A percentile compares a stretch with the other conserved stretches of the same genome.
Conservation (phyloP, 2,329 filamentous ascomycete genomes). For the Aspergillus versicolor region DNA sequence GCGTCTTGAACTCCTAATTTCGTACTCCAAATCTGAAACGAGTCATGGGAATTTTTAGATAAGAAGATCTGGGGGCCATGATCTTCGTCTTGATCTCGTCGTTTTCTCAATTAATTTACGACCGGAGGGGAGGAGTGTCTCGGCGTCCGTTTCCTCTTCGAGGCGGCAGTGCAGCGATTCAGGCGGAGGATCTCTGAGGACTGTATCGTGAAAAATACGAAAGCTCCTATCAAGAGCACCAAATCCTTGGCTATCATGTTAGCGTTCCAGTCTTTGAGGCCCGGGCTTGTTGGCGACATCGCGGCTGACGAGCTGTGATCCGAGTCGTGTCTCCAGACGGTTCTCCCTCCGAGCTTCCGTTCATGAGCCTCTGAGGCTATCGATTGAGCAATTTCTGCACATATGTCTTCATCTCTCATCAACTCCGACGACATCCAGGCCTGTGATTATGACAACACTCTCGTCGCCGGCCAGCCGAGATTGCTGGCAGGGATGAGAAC, state of each 20-base stretch:
- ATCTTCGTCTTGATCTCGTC: not conserved
- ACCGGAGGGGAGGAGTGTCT: not conserved
- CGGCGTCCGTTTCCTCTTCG: not conserved
- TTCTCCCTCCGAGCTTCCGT: not conserved
- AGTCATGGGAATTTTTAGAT: not conserved
- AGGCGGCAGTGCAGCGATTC: not conserved
- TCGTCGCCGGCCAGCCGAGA: constrained; percentile 1
- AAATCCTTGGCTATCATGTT: not conserved
- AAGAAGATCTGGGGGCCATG: not conserved
- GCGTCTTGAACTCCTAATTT: not conserved
- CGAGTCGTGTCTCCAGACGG: not conserved
- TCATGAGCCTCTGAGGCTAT: not conserved
- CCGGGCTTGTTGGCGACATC: constrained; percentile 3
- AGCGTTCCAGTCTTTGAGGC: constrained; percentile 8
- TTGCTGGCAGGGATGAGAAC: not conserved
- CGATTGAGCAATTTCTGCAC: not conserved
- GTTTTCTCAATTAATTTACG: not conserved
- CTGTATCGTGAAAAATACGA: not conserved
- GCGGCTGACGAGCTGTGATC: constrained; percentile 3
- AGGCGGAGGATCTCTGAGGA: no score
- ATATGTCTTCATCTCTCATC: not conserved
- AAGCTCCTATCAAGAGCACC: not conserved
- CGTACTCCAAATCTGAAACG: not conserved
- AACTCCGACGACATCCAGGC: not conserved
- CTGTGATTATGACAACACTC: not conserved